These are phyloP conservation scores for Fusarium sterilihyphosum DNA, from an alignment of 2,329 filamentous ascomycete genomes.

Conservation along the genomic window DNA sequence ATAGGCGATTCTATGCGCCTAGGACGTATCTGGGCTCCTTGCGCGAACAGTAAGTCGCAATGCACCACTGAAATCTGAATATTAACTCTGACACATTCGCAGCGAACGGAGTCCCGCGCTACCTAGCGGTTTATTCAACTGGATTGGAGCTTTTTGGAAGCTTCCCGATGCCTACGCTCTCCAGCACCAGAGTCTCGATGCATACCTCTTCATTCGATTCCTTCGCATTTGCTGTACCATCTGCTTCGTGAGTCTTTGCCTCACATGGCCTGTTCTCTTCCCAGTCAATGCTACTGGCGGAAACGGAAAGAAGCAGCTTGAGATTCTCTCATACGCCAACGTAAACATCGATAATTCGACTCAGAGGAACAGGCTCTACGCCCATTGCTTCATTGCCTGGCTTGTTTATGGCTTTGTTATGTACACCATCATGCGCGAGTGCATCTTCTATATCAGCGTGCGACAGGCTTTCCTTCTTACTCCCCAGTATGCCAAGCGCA, in stretches of 20 bases:
- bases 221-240: conserved; percentile 80
- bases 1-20: conserved; percentile 65
- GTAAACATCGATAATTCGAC: conserved; percentile 56
- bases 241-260: conserved; percentile 79
- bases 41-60: conserved; percentile 56
- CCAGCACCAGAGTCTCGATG: conserved; percentile 88
- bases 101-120: conserved; percentile 67
- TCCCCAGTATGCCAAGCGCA: conserved; percentile 81
- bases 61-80: not conserved
- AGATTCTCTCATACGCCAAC: conserved; percentile 53
- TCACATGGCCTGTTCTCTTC: conserved; percentile 88
- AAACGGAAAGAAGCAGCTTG: conserved; percentile 70
- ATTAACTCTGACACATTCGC: conserved; percentile 22
- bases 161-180: conserved; percentile 80
- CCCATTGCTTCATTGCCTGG: conserved; percentile 83
- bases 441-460: conserved; percentile 92
- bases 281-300: conserved; percentile 87
- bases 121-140: conserved; percentile 67
- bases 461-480: conserved; percentile 94
- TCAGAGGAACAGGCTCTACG: conserved; percentile 76
- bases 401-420: conserved; percentile 88
- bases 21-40: conserved; percentile 62
- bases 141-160: conserved; percentile 70
- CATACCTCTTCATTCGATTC: conserved; percentile 88
- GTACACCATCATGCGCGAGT: conserved; percentile 88